Conservation (phyloP, 495 filamentous ascomycete species). For the Oleoguttula mirabilis region DNA sequence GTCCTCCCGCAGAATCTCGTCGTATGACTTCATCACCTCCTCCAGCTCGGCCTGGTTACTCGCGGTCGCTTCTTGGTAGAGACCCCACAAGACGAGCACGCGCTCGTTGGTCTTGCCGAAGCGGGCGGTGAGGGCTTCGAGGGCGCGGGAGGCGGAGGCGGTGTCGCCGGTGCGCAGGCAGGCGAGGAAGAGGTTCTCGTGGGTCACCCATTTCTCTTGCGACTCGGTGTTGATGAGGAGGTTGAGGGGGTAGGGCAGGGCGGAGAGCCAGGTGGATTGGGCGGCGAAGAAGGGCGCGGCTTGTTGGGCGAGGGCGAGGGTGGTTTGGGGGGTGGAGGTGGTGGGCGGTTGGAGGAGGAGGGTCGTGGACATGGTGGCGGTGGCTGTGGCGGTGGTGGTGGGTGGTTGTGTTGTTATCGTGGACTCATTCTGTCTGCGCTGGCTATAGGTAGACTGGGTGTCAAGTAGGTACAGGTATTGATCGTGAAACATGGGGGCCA, state of each 20-base stretch:
- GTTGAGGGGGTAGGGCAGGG: slow-evolving; percentile 38
- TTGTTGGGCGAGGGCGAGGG: slow-evolving; percentile 65
- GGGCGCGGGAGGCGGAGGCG: slow-evolving; percentile 55
- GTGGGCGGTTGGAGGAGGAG: slow-evolving; percentile 31
- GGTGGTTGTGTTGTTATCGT: too few species aligned
- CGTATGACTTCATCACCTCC: slow-evolving; percentile 60
- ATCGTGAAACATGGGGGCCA: too few species aligned
- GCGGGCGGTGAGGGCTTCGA: slow-evolving; percentile 59
- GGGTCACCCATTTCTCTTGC: slow-evolving; percentile 63
- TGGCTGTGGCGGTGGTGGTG: too few species aligned
- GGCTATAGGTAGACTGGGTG: too few species aligned
- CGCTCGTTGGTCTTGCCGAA: slow-evolving; percentile 76
- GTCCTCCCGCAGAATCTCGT: slow-evolving; percentile 58
- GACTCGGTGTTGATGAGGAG: slow-evolving; percentile 49
- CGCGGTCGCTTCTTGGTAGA: slow-evolving; percentile 78
- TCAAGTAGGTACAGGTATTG: too few species aligned
- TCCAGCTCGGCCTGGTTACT: slow-evolving; percentile 49
- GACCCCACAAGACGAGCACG: slow-evolving; percentile 64
- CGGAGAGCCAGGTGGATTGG: slow-evolving; percentile 31
- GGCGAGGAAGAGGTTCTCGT: slow-evolving; percentile 75
- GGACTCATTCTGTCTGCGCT: too few species aligned
- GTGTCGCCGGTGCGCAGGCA: slow-evolving; percentile 82
- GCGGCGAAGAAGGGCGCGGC: slow-evolving; percentile 54
- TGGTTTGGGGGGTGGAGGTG: slow-evolving; percentile 31
- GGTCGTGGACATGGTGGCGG: too few species aligned